Conservation (phyloP, 768 basidiomycete species). For the Tricholoma hemisulphureum region DNA sequence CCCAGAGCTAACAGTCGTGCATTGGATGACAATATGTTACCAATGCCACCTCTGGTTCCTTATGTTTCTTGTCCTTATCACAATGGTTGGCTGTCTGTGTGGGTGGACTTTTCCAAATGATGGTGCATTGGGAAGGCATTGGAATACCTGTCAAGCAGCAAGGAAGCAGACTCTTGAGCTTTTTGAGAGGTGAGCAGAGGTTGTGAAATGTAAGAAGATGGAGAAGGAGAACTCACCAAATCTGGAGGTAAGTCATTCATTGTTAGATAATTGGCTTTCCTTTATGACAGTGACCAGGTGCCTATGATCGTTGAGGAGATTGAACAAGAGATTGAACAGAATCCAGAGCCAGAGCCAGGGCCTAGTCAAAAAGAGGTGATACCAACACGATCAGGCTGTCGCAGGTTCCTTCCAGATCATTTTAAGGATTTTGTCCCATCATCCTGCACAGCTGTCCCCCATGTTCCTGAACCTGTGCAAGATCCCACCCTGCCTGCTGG, state of each 20-base stretch:
- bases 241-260: not conserved
- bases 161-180: not conserved
- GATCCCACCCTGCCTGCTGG: too few species aligned
- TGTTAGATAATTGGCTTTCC: not conserved
- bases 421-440: slow-evolving; percentile 1
- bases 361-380: not conserved
- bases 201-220: not conserved
- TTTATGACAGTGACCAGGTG: not conserved
- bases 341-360: not conserved
- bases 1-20: too few species aligned
- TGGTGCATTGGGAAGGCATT: not conserved
- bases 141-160: not conserved
- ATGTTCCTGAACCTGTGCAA: not conserved
- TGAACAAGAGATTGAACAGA: not conserved
- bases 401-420: not conserved
- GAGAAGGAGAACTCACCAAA: not conserved
- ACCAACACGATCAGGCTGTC: not conserved
- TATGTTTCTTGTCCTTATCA: not conserved
- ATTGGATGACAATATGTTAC: not conserved
- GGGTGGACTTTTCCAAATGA: not conserved
- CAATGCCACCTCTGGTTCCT: not conserved
- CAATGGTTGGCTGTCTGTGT: not conserved
- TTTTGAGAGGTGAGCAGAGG: not conserved
- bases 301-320: not conserved
- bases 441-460: slow-evolving; percentile 3